These are phyloP conservation scores for Chrysopogon serrulatus DNA, from an alignment of 176 grass and related monocot species.

Conservation along the genomic window DNA sequence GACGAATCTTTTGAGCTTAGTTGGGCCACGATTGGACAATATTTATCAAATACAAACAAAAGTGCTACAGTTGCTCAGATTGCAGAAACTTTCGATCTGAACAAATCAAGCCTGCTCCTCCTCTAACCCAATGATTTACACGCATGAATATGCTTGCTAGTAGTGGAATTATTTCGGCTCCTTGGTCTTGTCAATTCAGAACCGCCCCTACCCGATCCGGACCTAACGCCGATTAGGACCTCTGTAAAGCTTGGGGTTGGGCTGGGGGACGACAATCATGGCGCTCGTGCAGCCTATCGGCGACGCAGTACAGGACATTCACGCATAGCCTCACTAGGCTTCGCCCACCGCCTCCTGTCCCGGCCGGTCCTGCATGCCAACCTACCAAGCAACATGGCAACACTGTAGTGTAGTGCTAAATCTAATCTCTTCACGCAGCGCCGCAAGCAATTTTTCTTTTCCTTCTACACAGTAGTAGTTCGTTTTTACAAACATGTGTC, in stretches of 20 bases:
- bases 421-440: neutral
- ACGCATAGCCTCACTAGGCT: neutral
- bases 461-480: neutral
- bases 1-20: too few relatives aligned
- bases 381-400: neutral
- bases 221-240: conserved; percentile 29
- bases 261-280: conserved; percentile 2
- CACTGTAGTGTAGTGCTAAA: neutral
- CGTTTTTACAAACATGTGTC: too few relatives aligned
- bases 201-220: neutral
- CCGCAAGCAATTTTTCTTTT: neutral
- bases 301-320: neutral
- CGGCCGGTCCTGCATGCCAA: neutral
- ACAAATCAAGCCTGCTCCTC: neutral
- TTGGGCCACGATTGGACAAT: too few relatives aligned
- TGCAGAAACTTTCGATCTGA: too few relatives aligned
- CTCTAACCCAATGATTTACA: neutral
- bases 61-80: too few relatives aligned
- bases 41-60: too few relatives aligned
- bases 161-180: neutral
- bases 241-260: neutral
- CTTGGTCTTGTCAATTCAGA: conserved; percentile 4
- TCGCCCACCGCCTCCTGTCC: neutral
- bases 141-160: neutral
- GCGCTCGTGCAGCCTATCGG: neutral